Evolutionary conservation across 345 rosid species (phyloP).

Genomic region (Citrus sinensis): DNA sequence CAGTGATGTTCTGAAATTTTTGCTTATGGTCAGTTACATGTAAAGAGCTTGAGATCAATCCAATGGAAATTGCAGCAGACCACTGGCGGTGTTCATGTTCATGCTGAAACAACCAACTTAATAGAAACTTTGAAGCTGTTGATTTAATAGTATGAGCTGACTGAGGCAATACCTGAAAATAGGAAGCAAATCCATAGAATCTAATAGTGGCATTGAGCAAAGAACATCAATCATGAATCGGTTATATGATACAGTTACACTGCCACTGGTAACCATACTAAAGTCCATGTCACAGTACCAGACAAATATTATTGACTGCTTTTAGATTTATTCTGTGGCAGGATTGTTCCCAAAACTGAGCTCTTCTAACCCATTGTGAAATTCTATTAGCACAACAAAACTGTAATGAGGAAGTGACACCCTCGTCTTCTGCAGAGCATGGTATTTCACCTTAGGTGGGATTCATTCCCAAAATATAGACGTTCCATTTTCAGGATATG

Average conservation of each 20-base stretch:
- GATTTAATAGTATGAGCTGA: constrained; percentile 73
- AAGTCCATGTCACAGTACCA: background rate
- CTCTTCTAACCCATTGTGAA: background rate
- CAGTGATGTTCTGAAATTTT: constrained; percentile 65
- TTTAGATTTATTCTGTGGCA: background rate
- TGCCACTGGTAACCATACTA: background rate
- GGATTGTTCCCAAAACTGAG: background rate
- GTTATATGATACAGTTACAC: background rate
- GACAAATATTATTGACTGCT: background rate
- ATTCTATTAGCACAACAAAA: background rate
- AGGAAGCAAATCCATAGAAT: constrained; percentile 20
- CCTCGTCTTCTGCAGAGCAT: background rate
- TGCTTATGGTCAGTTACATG: constrained; percentile 83
- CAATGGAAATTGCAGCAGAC: constrained; percentile 95
- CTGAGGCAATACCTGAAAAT: constrained; percentile 72
- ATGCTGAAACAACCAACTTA: constrained; percentile 74
- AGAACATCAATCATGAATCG: background rate
- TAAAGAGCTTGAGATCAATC: constrained; percentile 67
- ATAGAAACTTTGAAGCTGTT: constrained; percentile 74
- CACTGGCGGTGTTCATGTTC: constrained; percentile 93
- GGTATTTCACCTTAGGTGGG: background rate
- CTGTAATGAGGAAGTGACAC: background rate
- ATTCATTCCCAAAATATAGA: background rate
- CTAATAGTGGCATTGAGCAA: background rate
- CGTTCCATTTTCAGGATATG: background rate